Evolutionary conservation across 306 rosid genomes (phyloP).

Genomic region (Delonix regia): DNA sequence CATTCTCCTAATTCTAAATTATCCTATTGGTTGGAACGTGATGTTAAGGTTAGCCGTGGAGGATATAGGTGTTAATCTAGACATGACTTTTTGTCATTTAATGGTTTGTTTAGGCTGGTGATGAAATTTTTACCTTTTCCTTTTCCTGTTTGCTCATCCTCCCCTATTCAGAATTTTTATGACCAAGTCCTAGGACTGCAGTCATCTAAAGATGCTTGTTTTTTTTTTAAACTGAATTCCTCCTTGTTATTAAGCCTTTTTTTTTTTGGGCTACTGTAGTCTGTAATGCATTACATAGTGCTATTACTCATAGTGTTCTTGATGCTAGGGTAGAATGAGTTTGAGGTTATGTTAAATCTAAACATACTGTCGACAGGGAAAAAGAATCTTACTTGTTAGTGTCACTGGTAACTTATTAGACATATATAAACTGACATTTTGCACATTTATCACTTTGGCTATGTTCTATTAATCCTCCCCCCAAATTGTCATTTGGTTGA

Average conservation of each 20-base stretch:
- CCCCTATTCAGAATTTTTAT: background rate
- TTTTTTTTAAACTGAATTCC: background rate
- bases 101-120: slow-evolving; percentile 7
- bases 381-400: slow-evolving; percentile 1
- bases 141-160: background rate
- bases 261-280: background rate
- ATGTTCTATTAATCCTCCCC: background rate
- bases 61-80: background rate
- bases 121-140: background rate
- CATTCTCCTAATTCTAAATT: background rate
- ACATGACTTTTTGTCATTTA: background rate
- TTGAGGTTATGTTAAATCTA: slow-evolving; percentile 22
- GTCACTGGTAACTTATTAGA: background rate
- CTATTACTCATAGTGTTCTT: background rate
- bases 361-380: background rate
- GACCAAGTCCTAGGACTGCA: background rate
- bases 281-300: background rate
- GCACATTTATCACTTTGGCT: background rate
- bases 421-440: background rate
- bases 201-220: background rate
- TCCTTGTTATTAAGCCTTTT: background rate
- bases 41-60: background rate
- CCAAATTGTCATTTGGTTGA: background rate
- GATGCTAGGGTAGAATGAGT: background rate
- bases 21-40: background rate